Conservation (phyloP, 2,329 filamentous ascomycete genomes). For the Diplodia sapinea region DNA sequence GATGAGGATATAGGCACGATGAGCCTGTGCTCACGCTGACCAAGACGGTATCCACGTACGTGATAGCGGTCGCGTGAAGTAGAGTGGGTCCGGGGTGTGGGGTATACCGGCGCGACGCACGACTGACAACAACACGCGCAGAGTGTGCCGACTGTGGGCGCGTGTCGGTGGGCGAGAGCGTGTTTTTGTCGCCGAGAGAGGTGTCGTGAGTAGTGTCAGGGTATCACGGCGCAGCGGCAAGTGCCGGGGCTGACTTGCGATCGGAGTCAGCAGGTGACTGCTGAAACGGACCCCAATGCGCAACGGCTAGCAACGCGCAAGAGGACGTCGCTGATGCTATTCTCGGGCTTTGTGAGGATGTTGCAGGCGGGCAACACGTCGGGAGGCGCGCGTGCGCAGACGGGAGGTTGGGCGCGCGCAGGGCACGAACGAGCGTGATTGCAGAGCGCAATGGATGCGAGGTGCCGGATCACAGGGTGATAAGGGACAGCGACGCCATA, state of each 20-base stretch:
- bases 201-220: constrained; percentile 28
- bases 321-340: constrained; percentile 8
- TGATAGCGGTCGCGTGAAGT: constrained; percentile 28
- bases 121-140: constrained; percentile 10
- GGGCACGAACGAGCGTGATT: constrained; percentile 30
- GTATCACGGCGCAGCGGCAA: constrained; percentile 36
- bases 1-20: constrained; percentile 2
- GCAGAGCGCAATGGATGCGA: constrained; percentile 29
- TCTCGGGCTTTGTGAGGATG: constrained; percentile 9
- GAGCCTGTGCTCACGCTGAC: constrained; percentile 9
- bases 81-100: constrained; percentile 29
- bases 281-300: constrained; percentile 28
- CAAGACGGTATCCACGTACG: constrained; percentile 22
- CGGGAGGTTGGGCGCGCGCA: constrained; percentile 31
- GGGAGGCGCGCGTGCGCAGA: constrained; percentile 28
- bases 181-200: constrained; percentile 8
- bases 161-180: background rate
- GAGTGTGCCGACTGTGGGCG: background rate
- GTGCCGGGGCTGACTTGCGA: constrained; percentile 40
- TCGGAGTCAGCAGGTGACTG: constrained; percentile 33
- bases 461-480: constrained; percentile 21
- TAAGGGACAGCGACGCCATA: constrained; percentile 25
- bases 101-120: constrained; percentile 27
- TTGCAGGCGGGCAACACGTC: constrained; percentile 11
- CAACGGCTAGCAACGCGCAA: constrained; percentile 23